Percentiles rank a stretch among this genome's conserved stretches.
phyloP scores from a whole-genome alignment of 331 rosid genomes.

The Arachis monticola region DNA sequence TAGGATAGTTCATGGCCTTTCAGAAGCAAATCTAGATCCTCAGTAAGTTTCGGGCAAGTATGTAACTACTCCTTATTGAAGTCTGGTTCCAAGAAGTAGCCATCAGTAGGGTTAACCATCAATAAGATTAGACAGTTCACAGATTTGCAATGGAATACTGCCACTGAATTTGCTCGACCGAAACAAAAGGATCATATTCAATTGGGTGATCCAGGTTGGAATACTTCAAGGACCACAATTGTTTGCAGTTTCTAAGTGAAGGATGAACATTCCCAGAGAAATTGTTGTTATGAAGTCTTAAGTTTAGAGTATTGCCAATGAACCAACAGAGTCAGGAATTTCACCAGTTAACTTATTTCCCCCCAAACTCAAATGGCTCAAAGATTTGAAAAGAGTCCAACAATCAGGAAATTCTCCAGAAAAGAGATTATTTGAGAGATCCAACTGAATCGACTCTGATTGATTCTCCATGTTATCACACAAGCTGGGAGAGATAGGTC shows the following conservation, averaged over 20 bases:
- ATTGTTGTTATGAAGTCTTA: constrained; percentile 13
- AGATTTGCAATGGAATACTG: not conserved
- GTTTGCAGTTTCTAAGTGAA: not conserved
- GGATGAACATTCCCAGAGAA: not conserved
- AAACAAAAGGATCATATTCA: not conserved
- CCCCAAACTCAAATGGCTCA: not conserved
- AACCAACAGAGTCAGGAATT: constrained; percentile 4
- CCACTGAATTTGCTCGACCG: constrained; percentile 19
- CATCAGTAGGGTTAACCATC: not conserved
- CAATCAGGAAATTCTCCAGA: constrained; percentile 1
- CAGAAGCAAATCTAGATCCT: not conserved
- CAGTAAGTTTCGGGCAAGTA: not conserved
- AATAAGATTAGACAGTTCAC: constrained; percentile 14
- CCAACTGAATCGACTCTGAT: not conserved
- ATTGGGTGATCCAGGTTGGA: constrained; percentile 22
- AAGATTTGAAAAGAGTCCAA: not conserved
- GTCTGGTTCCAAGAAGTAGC: not conserved
- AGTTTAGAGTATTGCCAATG: not conserved
- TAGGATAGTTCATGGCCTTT: not conserved
- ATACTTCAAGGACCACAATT: not conserved
- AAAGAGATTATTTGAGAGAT: constrained; percentile 7
- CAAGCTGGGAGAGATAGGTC: not conserved
- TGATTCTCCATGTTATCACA: not conserved
- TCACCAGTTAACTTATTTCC: not conserved
- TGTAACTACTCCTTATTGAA: not conserved